Conservation (phyloP, 495 filamentous ascomycete genomes). For the Aspergillus olivimuriae region DNA sequence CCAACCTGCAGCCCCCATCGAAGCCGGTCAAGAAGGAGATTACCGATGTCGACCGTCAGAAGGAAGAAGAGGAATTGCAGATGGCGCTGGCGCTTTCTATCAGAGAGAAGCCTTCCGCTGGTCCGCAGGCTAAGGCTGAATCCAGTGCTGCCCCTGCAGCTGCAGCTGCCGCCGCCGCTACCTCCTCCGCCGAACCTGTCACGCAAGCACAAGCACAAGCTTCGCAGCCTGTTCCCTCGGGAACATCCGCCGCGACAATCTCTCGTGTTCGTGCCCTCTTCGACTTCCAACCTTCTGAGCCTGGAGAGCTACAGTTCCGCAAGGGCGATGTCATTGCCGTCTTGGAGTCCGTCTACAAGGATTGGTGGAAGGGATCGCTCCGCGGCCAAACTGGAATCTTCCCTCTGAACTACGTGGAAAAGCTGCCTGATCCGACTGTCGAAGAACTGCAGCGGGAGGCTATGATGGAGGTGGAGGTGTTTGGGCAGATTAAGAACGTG, state of each 20-base stretch:
- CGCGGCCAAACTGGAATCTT: conserved; percentile 96
- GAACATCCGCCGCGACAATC: conserved; percentile 94
- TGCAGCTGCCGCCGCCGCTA: conserved; percentile 17
- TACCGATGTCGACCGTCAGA: conserved; percentile 82
- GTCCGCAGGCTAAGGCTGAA: conserved; percentile 19
- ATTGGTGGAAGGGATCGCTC: conserved; percentile 98
- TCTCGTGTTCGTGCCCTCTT: conserved; percentile 90
- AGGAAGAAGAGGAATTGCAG: conserved; percentile 95
- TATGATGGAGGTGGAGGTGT: conserved; percentile 95
- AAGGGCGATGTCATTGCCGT: conserved; percentile 98
- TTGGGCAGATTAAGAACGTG: conserved; percentile 97
- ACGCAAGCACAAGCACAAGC: conserved; percentile 33
- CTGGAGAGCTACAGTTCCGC: conserved; percentile 89
- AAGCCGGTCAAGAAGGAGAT: conserved; percentile 89
- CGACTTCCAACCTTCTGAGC: conserved; percentile 90
- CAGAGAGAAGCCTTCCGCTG: conserved; percentile 59
- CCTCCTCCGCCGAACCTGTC: conserved; percentile 29
- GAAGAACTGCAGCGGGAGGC: conserved; percentile 95
- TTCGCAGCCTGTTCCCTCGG: conserved; percentile 49
- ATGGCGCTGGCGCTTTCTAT: conserved; percentile 91
- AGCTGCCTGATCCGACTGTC: conserved; percentile 85
- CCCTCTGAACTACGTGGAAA: conserved; percentile 97
- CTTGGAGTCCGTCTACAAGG: conserved; percentile 94
- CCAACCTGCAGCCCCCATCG: conserved; percentile 84
- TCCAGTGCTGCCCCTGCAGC: conserved; percentile 13